A percentile compares a stretch with the other conserved stretches of the same genome.
Evolutionary conservation across 2,329 filamentous ascomycete species (phyloP).

Genomic region (Stagonosporopsis cucurbitacearum): DNA sequence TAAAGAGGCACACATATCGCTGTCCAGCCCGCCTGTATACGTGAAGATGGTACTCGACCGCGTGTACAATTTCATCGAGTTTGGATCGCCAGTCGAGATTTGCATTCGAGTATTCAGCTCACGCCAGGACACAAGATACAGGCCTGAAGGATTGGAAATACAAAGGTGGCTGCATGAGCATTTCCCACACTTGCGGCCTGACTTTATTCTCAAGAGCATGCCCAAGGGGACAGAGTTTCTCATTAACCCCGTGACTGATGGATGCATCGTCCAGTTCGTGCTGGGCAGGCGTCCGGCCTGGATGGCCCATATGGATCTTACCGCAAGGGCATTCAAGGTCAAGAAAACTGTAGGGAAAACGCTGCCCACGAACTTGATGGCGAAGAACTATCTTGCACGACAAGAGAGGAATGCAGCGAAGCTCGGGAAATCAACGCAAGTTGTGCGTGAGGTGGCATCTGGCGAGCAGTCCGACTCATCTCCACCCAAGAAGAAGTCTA

Average conservation of each 20-base stretch:
- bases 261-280: slow-evolving; percentile 35
- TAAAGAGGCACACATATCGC: slow-evolving; percentile 26
- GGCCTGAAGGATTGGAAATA: background rate
- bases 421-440: background rate
- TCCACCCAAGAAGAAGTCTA: background rate
- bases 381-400: background rate
- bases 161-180: slow-evolving; percentile 34
- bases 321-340: slow-evolving; percentile 21
- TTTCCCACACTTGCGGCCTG: slow-evolving; percentile 41
- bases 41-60: slow-evolving; percentile 24
- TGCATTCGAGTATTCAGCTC: slow-evolving; percentile 11
- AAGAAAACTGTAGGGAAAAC: slow-evolving; percentile 18
- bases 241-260: slow-evolving; percentile 33
- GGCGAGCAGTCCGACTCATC: no score
- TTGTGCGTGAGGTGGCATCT: no score
- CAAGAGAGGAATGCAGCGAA: background rate
- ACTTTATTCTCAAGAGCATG: slow-evolving; percentile 42
- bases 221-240: slow-evolving; percentile 28
- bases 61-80: slow-evolving; percentile 33
- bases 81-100: slow-evolving; percentile 34
- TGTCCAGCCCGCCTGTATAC: slow-evolving; percentile 20
- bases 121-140: background rate
- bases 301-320: slow-evolving; percentile 4
- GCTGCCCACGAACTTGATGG: background rate
- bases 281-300: slow-evolving; percentile 6